Evolutionary conservation across 345 rosid genomes (phyloP).

Genomic region (Populus tremula): DNA sequence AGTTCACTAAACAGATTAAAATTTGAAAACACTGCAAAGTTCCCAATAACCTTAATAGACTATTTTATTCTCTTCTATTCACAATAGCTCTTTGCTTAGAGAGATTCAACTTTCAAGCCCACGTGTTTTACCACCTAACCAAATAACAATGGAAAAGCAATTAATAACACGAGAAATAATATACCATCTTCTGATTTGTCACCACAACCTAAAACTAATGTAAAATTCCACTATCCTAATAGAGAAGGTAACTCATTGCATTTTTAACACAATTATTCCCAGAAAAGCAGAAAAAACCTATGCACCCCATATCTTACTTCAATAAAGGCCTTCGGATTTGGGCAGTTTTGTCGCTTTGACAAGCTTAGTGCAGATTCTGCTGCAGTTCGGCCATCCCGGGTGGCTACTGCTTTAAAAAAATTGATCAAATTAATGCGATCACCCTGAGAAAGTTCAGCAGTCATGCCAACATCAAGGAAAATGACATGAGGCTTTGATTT

Average conservation of each 20-base stretch:
- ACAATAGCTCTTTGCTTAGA: background rate
- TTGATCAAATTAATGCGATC: conserved; percentile 78
- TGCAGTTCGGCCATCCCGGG: conserved; percentile 86
- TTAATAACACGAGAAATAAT: background rate
- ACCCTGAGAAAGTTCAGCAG: conserved; percentile 86
- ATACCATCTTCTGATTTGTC: background rate
- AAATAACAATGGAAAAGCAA: background rate
- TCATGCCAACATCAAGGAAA: conserved; percentile 99
- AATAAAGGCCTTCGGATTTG: conserved; percentile 74
- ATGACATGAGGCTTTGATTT: conserved; percentile 88
- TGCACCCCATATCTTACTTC: conserved; percentile 39
- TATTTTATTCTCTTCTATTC: background rate
- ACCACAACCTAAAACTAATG: background rate
- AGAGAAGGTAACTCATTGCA: background rate
- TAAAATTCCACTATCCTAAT: background rate
- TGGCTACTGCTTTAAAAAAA: conserved; percentile 89
- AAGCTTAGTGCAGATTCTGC: conserved; percentile 78
- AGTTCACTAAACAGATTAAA: background rate
- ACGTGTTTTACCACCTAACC: background rate
- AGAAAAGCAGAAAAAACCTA: background rate
- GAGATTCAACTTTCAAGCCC: background rate
- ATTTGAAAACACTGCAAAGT: background rate
- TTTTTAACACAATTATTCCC: background rate
- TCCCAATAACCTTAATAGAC: background rate
- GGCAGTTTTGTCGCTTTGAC: conserved; percentile 87